These are phyloP conservation scores for Limnanthes douglasii DNA, from an alignment of 345 rosid genomes.

Conservation along the genomic window DNA sequence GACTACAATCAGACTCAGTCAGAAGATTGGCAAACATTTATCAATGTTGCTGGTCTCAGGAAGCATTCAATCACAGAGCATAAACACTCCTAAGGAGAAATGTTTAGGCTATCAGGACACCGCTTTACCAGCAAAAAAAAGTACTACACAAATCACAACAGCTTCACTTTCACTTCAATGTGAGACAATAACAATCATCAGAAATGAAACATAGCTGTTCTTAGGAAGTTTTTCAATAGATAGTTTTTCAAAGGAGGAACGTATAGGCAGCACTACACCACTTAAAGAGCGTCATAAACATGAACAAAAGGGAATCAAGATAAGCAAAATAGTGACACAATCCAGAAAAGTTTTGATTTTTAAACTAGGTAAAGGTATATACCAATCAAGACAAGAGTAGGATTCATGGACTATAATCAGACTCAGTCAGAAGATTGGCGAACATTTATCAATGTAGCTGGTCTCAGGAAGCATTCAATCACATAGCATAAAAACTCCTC, in stretches of 20 bases:
- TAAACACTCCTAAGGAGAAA: neutral
- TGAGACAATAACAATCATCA: neutral
- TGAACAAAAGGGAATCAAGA: too few relatives aligned
- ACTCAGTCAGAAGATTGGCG: neutral
- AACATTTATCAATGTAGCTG: slow-evolving; percentile 16
- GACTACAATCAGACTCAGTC: neutral
- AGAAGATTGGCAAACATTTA: slow-evolving; percentile 1
- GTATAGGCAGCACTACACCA: too few relatives aligned
- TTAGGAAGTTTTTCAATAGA: too few relatives aligned
- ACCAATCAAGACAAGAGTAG: neutral
- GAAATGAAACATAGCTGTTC: too few relatives aligned
- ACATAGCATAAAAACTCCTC: slow-evolving; percentile 5
- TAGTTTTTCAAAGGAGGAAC: too few relatives aligned
- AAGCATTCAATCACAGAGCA: slow-evolving; percentile 21
- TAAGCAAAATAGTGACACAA: neutral
- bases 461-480: slow-evolving; percentile 23
- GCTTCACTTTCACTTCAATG: neutral
- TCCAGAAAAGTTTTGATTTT: neutral
- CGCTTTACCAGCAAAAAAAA: slow-evolving; percentile 14
- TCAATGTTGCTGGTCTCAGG: slow-evolving; percentile 19
- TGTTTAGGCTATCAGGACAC: slow-evolving; percentile 11
- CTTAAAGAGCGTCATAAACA: too few relatives aligned
- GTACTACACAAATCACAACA: neutral
- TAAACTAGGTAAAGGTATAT: neutral
- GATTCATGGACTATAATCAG: neutral